phyloP scores from a whole-genome alignment of 2,329 filamentous ascomycete genomes.

The Sclerotinia sclerotiorum region DNA sequence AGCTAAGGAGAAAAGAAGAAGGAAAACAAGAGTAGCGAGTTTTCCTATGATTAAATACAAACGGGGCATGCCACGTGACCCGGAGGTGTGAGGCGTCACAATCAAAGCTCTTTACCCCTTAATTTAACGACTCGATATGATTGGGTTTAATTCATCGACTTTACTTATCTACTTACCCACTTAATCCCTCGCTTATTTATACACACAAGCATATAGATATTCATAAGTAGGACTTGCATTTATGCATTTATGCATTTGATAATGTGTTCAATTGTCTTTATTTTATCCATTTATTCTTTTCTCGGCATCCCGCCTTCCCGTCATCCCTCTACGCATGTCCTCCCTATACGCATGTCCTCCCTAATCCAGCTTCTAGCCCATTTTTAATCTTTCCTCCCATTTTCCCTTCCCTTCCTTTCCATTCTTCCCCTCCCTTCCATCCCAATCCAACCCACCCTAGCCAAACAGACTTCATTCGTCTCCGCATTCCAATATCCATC shows the following conservation, averaged over 20 bases:
- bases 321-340: neutral
- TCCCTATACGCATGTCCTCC: no score
- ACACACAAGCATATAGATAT: neutral
- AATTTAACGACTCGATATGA: no score
- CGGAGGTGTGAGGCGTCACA: no score
- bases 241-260: neutral
- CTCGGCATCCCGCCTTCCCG: neutral
- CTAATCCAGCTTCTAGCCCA: neutral
- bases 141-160: no score
- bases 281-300: neutral
- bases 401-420: neutral
- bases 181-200: neutral
- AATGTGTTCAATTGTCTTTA: neutral
- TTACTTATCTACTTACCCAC: no score
- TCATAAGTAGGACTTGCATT: neutral
- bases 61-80: no score
- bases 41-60: no score
- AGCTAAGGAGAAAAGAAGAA: no score
- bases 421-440: neutral
- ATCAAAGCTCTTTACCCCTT: no score
- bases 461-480: neutral
- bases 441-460: neutral
- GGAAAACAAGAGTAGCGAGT: no score
- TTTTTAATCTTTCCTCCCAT: neutral
- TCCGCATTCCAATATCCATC: neutral